Evolutionary conservation across 2,329 filamentous ascomycete genomes (phyloP), one percentile per base, ranked within the genome.

Genomic region (Fusarium drepaniforme): DNA sequence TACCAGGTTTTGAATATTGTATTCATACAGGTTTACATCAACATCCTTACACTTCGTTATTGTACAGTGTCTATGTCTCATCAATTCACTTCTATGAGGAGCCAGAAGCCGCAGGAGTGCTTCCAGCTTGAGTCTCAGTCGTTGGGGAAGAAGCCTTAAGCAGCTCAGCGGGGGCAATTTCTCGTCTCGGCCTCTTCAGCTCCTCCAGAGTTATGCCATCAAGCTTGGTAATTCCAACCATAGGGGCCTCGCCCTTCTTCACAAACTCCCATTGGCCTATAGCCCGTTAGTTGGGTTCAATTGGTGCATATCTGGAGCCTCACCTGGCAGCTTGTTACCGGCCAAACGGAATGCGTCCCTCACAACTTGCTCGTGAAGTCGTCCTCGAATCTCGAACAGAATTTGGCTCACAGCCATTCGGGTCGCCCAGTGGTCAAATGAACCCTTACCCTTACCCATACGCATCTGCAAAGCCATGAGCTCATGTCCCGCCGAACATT

Each of bases 391-490:
- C 85, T 99, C 97, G 77, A 99, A 97, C 23, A 98, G 87, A 59
- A 99, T 91, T 83, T 97, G 94, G 85, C 94, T 98, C 62, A 98
- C 94, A 11, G 95, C 92, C 77, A 98, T 92, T 84, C 96, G 92
- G 25, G 93, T 91, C 6, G 96, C 95, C 97, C 97, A 99, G 82
- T 97, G 94, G 83, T 99, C 97, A 82, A 99, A 98, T 73, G 93
- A 94, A 78, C 97, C 97, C 84, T 99, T 99, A 85, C 97, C 97
- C 86, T 98, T 99, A 83, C 97, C 97, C 97, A 99, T 99, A 90
- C 97, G 93, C 83, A 95, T 93, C 91, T 93, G 75, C 8, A 57
- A 64, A 65, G 35, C 58, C 42, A 75, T 79, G 62, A 79, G 76
- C 66, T 69, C 44, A 40, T 49, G 60, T 71, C 71, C 63, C 60